phyloP scores from a whole-genome alignment of 2,329 filamentous ascomycete genomes.

The Trichoderma polysporum region DNA sequence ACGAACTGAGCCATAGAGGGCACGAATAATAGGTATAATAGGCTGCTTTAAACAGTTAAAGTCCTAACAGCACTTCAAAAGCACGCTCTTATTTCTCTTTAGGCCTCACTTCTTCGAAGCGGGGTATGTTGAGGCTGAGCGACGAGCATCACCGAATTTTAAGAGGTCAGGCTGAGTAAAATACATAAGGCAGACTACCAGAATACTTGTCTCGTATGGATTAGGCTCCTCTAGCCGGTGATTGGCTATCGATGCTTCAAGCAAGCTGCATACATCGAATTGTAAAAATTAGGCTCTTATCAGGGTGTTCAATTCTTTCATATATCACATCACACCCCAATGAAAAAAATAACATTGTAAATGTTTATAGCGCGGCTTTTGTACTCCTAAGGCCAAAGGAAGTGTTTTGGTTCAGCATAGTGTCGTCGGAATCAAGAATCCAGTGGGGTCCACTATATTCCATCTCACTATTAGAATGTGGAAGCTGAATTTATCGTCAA shows the following conservation, averaged over 20 bases:
- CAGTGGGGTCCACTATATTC: no score
- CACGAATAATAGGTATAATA: neutral
- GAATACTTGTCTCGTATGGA: neutral
- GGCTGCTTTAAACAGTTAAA: neutral
- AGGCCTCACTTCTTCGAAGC: neutral
- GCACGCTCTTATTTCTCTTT: neutral
- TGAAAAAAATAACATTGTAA: no score
- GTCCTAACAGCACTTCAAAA: neutral
- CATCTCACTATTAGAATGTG: no score
- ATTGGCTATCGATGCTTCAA: neutral
- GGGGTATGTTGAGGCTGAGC: slow-evolving; percentile 8
- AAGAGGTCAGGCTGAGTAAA: neutral
- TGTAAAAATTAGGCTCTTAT: neutral
- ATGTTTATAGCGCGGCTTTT: no score
- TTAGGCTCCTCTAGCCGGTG: neutral
- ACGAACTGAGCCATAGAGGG: neutral
- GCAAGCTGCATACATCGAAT: neutral
- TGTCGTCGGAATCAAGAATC: no score
- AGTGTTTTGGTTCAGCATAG: no score
- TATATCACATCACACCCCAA: neutral
- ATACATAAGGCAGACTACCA: no score
- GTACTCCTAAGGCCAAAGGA: no score
- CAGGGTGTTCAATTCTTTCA: neutral
- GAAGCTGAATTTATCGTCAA: no score
- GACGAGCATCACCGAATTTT: neutral